Evolutionary conservation across 805 yeast species (phyloP), one percentile per base, ranked within the genome.

Genomic region (Pichia ethanolica): DNA sequence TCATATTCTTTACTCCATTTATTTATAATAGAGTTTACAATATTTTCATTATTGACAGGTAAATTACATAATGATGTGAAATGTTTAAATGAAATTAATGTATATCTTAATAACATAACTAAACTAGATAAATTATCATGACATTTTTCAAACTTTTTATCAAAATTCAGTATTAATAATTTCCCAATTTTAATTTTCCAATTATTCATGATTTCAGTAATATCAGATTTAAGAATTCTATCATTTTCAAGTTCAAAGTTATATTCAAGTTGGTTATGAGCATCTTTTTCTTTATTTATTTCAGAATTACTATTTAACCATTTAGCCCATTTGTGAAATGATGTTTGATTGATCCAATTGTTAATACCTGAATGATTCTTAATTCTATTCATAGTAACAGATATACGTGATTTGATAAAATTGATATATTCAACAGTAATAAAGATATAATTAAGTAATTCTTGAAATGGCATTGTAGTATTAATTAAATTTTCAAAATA

Each of bases 51-150:
- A 2, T 14, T 11, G 5, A 28, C 20, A 27, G 51, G 48, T 26
- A 64, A 42, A 25, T 50, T 56, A 7, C 58, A 59, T 47, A 66
- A 50, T 10, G 70, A 65, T 1, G 65, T 60, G 42, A 60, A 66
- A 25, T 57, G 58, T 42, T 65, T 65, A 51, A 64, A 66, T 3
- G 67, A 57, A 7, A 46, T 46, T 26, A 66, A 53, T 4, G 60
- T 48, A 27, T 52, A 53, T 27, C 54, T 52, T 12, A 66, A 41
- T 10, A 54, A 35, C 9, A 41, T 39, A 1, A 60, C 55, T 20
- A 61, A 53, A 8, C 51, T 50, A n/a, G 45, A 46, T n/a, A 66
- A 50, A 43, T 51, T 47, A 1, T 32, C 36, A 5, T 47, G 14
- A 7, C 36, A 25, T 7, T 53, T 30, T 1, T 43, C 40, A 27